Conservation (phyloP, 306 rosid genomes). For the Prunus dulcis region DNA sequence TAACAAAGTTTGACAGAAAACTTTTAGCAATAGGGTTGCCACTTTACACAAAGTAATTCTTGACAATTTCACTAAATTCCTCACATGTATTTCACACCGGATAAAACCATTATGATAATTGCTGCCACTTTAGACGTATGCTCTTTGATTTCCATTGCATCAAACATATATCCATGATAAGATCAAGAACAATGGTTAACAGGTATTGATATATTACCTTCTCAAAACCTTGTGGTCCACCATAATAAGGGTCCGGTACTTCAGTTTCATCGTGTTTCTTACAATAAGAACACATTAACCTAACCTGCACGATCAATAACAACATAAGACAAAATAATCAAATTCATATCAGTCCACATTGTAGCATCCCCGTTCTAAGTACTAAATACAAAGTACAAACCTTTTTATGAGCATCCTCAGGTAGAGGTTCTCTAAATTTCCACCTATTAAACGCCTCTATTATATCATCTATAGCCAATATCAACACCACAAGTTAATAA, state of each 20-base stretch:
- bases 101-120: not conserved
- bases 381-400: conserved; percentile 27
- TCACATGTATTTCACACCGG: not conserved
- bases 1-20: not conserved
- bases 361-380: not conserved
- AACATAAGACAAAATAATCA: conserved; percentile 6
- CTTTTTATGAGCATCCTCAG: conserved; percentile 72
- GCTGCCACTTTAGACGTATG: not conserved
- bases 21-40: not conserved
- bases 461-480: conserved; percentile 64
- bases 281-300: conserved; percentile 88
- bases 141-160: not conserved
- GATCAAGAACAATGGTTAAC: not conserved
- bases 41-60: not conserved
- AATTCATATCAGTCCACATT: not conserved
- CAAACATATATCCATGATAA: not conserved
- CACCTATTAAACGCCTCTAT: conserved; percentile 64
- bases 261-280: conserved; percentile 70
- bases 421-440: conserved; percentile 55
- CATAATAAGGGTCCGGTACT: conserved; percentile 94
- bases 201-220: conserved; percentile 49
- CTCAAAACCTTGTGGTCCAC: conserved; percentile 87
- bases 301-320: conserved; percentile 50
- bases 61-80: not conserved
- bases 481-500: conserved; percentile 10